These are phyloP conservation scores for Osmanthus fragrans DNA, from an alignment of 257 asterid species.

Conservation along the genomic window DNA sequence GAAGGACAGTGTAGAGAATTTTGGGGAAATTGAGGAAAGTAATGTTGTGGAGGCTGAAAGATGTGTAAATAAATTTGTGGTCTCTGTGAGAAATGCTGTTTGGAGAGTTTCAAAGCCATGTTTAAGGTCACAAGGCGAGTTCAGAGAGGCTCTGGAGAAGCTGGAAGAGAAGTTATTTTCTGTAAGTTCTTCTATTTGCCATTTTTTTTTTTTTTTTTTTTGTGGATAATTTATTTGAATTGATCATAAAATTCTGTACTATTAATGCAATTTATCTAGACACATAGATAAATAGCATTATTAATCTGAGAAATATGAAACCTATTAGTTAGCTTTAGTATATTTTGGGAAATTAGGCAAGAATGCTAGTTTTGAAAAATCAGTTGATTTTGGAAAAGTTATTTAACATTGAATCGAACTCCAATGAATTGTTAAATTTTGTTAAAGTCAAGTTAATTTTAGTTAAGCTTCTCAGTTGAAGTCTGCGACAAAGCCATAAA, in stretches of 20 bases:
- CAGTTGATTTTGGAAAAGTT: background rate
- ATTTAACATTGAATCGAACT: background rate
- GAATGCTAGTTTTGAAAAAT: background rate
- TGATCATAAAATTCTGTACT: background rate
- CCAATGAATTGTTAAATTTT: background rate
- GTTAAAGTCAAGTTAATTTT: background rate
- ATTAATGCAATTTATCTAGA: background rate
- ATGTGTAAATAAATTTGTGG: conserved; percentile 37
- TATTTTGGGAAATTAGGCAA: background rate
- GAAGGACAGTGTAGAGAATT: conserved; percentile 22
- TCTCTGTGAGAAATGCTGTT: conserved; percentile 59
- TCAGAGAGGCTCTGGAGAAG: conserved; percentile 62
- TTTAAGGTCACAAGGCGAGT: conserved; percentile 43
- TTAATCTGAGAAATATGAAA: background rate
- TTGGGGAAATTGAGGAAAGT: conserved; percentile 15
- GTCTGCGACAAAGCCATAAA: too few relatives aligned
- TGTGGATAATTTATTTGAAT: background rate
- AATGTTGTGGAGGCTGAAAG: conserved; percentile 26
- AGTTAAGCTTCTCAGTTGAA: too few relatives aligned
- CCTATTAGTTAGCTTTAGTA: background rate
- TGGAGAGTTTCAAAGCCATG: conserved; percentile 89
- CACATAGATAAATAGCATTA: too few relatives aligned
- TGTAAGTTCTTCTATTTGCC: conserved; percentile 40
- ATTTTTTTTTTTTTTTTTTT: too few relatives aligned
- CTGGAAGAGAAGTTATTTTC: conserved; percentile 65